Conservation (phyloP, 2,329 filamentous ascomycete genomes). For the Arthrobotrys sinensis region DNA sequence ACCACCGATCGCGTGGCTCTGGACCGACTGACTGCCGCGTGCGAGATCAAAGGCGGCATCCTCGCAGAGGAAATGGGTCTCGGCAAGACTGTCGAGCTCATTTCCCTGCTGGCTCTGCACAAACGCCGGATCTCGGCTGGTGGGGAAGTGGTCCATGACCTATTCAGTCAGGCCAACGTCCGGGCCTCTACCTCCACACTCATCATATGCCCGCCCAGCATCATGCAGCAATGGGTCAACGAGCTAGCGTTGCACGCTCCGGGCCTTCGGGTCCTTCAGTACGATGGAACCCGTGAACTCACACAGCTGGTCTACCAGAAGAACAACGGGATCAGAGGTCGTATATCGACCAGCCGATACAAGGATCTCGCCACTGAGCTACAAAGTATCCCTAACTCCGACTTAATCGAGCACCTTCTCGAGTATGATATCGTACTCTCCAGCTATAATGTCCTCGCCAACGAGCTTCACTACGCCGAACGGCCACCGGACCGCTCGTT, state of each 20-base stretch:
- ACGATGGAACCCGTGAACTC: slow-evolving; percentile 69
- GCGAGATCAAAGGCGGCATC: slow-evolving; percentile 73
- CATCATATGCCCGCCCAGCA: slow-evolving; percentile 70
- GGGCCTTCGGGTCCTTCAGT: slow-evolving; percentile 72
- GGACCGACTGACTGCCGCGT: slow-evolving; percentile 24
- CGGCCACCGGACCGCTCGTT: slow-evolving; percentile 78
- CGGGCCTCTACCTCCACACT: slow-evolving; percentile 73
- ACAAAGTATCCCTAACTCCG: slow-evolving; percentile 66
- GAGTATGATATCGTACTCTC: slow-evolving; percentile 75
- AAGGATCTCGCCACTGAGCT: slow-evolving; percentile 59
- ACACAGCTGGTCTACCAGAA: slow-evolving; percentile 46
- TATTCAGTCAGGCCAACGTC: slow-evolving; percentile 69
- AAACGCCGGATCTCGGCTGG: slow-evolving; percentile 66
- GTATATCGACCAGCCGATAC: slow-evolving; percentile 43
- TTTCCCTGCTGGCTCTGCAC: slow-evolving; percentile 79
- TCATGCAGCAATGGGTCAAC: slow-evolving; percentile 75
- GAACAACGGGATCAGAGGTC: slow-evolving; percentile 65
- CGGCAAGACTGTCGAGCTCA: slow-evolving; percentile 83
- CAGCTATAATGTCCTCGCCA: slow-evolving; percentile 79
- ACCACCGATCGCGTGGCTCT: slow-evolving; percentile 69
- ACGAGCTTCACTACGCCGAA: slow-evolving; percentile 83
- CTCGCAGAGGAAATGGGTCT: slow-evolving; percentile 87
- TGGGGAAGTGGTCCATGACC: slow-evolving; percentile 64
- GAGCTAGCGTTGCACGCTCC: slow-evolving; percentile 76
- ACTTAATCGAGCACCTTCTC: slow-evolving; percentile 70